These are phyloP conservation scores for Aspergillus nidulans DNA, from an alignment of 495 filamentous ascomycete species.

Conservation along the genomic window DNA sequence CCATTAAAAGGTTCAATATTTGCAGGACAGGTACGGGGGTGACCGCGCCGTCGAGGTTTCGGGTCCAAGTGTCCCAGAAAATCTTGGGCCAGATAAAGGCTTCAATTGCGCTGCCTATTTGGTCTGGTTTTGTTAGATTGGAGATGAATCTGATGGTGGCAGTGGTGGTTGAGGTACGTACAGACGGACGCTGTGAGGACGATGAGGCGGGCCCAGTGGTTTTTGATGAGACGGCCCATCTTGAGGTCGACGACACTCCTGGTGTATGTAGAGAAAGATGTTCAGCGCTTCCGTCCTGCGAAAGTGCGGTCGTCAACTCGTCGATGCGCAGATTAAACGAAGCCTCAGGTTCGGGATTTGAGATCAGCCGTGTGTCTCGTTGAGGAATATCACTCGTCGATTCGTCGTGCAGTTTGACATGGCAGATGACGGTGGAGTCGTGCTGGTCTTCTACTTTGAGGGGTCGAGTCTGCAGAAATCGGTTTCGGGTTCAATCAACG, in stretches of 20 bases:
- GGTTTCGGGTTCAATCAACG: not conserved
- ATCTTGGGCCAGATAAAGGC: slow-evolving; percentile 99
- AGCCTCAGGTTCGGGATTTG: not conserved
- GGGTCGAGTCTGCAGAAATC: not conserved
- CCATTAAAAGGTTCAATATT: slow-evolving; percentile 90
- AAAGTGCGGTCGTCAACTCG: slow-evolving; percentile 11
- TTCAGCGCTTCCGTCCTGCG: slow-evolving; percentile 26
- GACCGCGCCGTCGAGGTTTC: slow-evolving; percentile 81
- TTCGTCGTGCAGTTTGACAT: slow-evolving; percentile 12
- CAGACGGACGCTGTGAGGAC: slow-evolving; percentile 79
- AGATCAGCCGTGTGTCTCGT: slow-evolving; percentile 4
- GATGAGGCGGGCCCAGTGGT: slow-evolving; percentile 95
- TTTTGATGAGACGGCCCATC: slow-evolving; percentile 98
- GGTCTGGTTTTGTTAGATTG: slow-evolving; percentile 49
- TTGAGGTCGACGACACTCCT: too few species aligned
- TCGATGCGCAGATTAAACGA: not conserved
- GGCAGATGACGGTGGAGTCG: slow-evolving; percentile 10
- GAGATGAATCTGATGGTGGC: not conserved
- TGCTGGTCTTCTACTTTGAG: not conserved
- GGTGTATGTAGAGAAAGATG: too few species aligned
- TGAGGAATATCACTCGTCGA: slow-evolving; percentile 4
- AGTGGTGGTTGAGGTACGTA: slow-evolving; percentile 45
- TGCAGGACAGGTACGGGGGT: slow-evolving; percentile 87
- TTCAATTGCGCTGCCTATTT: slow-evolving; percentile 77
- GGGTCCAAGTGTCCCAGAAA: slow-evolving; percentile 95